Percentiles rank a stretch among this genome's conserved stretches.
These are phyloP conservation scores for Solanum bulbocastanum DNA, from an alignment of 257 asterid genomes.

Conservation along the genomic window DNA sequence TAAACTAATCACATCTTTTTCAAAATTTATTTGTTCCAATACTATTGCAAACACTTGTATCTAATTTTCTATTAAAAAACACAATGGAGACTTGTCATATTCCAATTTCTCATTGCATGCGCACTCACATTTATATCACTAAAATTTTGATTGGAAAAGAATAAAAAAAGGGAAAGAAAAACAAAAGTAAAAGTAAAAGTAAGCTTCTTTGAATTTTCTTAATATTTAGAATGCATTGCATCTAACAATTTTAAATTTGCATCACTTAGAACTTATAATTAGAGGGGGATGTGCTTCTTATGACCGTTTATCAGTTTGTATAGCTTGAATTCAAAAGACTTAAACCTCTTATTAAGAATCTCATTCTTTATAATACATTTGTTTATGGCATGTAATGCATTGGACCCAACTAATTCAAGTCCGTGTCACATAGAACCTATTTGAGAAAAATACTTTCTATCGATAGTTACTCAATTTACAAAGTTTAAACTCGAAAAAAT, in stretches of 20 bases:
- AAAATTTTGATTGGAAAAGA: not conserved
- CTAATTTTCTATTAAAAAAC: not conserved
- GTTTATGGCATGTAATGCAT: not conserved
- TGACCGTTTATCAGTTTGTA: not conserved
- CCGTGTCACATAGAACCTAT: no score
- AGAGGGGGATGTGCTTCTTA: not conserved
- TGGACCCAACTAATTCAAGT: not conserved
- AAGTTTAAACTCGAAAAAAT: no score
- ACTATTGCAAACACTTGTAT: slow-evolving; percentile 28
- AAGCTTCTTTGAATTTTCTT: not conserved
- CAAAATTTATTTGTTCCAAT: slow-evolving; percentile 25
- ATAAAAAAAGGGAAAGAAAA: not conserved
- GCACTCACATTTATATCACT: slow-evolving; percentile 25
- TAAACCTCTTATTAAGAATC: not conserved
- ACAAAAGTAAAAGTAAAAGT: not conserved
- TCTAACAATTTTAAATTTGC: not conserved
- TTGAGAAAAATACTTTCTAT: no score
- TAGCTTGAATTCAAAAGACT: not conserved
- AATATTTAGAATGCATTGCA: not conserved
- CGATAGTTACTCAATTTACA: no score
- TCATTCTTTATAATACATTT: not conserved
- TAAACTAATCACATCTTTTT: slow-evolving; percentile 18
- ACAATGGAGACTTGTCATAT: slow-evolving; percentile 22
- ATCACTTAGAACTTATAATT: not conserved
- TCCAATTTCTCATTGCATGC: slow-evolving; percentile 20